phyloP scores from a whole-genome alignment of 345 rosid genomes.

The Camelina hispida region DNA sequence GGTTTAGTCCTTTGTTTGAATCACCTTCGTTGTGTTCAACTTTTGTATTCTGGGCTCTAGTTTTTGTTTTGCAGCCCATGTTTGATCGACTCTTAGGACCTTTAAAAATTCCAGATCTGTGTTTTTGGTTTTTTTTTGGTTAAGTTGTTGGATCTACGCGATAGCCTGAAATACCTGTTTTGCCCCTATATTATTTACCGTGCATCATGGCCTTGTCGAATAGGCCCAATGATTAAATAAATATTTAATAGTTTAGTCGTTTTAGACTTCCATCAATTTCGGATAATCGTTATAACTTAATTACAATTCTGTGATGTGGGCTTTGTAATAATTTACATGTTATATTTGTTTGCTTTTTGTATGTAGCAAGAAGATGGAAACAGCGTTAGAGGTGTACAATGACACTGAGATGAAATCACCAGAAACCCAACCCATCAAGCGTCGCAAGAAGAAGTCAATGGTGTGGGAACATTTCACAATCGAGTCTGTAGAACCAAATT shows the following conservation, averaged over 20 bases:
- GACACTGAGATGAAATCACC: conserved; percentile 29
- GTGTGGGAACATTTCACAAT: conserved; percentile 96
- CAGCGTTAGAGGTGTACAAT: conserved; percentile 37
- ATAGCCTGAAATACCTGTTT: not conserved
- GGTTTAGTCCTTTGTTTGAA: not conserved
- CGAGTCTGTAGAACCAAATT: conserved; percentile 64
- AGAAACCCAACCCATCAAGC: conserved; percentile 32
- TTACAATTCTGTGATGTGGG: not conserved
- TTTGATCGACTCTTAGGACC: conserved; percentile 32
- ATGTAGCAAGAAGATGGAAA: conserved; percentile 30
- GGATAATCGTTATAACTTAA: not conserved
- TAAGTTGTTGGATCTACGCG: conserved; percentile 11
- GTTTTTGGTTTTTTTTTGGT: not conserved
- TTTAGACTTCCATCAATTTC: not conserved
- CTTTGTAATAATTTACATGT: not conserved
- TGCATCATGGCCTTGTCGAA: conserved; percentile 16
- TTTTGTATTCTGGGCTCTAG: conserved; percentile 26
- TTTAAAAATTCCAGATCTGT: conserved; percentile 35
- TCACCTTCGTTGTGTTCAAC: not conserved
- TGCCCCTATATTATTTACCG: conserved; percentile 17
- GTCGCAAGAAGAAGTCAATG: conserved; percentile 72
- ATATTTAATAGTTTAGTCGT: not conserved
- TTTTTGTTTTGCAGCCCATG: conserved; percentile 39
- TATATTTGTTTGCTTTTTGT: not conserved
- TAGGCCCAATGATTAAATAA: conserved; percentile 26